These are phyloP conservation scores for Hortaea sp. DNA, from an alignment of 2,329 filamentous ascomycete genomes.

Conservation along the genomic window DNA sequence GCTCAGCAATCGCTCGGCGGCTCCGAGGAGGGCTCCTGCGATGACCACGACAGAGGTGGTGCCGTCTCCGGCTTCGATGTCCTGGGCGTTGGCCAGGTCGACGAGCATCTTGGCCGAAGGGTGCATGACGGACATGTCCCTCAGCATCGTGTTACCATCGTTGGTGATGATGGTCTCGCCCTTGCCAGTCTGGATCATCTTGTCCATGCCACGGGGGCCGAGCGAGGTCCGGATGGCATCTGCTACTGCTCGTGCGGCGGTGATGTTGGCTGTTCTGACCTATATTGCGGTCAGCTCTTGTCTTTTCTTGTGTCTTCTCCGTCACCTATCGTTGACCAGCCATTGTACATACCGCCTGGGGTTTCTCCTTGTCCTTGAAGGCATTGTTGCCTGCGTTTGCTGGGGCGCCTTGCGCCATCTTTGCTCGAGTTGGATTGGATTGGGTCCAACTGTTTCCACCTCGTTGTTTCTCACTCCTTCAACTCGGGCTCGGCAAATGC, in stretches of 20 bases:
- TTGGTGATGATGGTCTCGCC: constrained; percentile 99
- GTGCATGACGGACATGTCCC: constrained; percentile 98
- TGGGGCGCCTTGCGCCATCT: constrained; percentile 30
- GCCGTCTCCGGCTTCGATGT: constrained; percentile 96
- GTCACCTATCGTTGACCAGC: no score
- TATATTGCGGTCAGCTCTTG: not conserved
- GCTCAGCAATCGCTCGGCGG: constrained; percentile 77
- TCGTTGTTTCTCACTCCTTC: no score
- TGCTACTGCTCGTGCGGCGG: constrained; percentile 92
- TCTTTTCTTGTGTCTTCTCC: no score
- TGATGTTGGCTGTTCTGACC: constrained; percentile 86
- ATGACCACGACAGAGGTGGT: constrained; percentile 98
- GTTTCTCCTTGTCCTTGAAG: constrained; percentile 91
- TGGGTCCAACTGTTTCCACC: no score
- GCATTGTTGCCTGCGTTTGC: constrained; percentile 49
- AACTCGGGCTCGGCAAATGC: no score
- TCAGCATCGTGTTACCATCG: constrained; percentile 98
- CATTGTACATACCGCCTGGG: constrained; percentile 55
- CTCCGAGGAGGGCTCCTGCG: constrained; percentile 85
- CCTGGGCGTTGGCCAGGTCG: constrained; percentile 90
- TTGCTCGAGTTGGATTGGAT: no score
- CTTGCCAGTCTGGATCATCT: constrained; percentile 96
- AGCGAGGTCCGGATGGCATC: constrained; percentile 97
- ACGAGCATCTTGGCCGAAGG: constrained; percentile 99
- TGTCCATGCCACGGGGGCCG: constrained; percentile 95